Evolutionary conservation across 2,329 filamentous ascomycete genomes (phyloP).

Genomic region (Keithomyces neogunnii): DNA sequence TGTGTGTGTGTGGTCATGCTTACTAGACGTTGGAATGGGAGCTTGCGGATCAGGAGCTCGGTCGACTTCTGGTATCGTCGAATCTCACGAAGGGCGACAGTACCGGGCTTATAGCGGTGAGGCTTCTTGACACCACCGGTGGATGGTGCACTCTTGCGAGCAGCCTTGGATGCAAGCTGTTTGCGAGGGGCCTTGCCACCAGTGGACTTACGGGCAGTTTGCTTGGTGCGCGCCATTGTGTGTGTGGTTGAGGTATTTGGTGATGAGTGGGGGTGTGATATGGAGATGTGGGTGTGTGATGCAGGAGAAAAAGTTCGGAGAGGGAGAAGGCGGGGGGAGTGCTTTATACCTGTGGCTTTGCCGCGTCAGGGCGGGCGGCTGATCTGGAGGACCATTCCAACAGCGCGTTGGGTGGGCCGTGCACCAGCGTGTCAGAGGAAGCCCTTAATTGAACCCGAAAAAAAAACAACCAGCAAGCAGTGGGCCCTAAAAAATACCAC

Average conservation of each 20-base stretch:
- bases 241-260: slow-evolving; percentile 25
- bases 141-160: slow-evolving; percentile 94
- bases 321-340: slow-evolving; percentile 33
- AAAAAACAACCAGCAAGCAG: not conserved
- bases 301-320: slow-evolving; percentile 30
- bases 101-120: slow-evolving; percentile 83
- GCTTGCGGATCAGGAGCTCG: slow-evolving; percentile 91
- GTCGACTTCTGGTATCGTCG: slow-evolving; percentile 97
- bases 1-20: slow-evolving; percentile 16
- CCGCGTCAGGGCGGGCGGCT: slow-evolving; percentile 23
- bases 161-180: slow-evolving; percentile 97
- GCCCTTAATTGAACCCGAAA: not conserved
- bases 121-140: slow-evolving; percentile 98
- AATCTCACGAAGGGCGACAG: slow-evolving; percentile 97
- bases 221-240: slow-evolving; percentile 57
- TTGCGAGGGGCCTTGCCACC: slow-evolving; percentile 78
- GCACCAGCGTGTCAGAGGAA: slow-evolving; percentile 14
- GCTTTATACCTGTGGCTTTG: slow-evolving; percentile 31
- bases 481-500: no score
- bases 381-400: slow-evolving; percentile 21
- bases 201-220: slow-evolving; percentile 67
- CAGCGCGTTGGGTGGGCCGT: slow-evolving; percentile 11
- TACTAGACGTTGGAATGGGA: slow-evolving; percentile 93
- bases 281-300: slow-evolving; percentile 25
- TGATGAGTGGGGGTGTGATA: slow-evolving; percentile 15